Evolutionary conservation across 495 filamentous ascomycete species (phyloP).

Genomic region (Xylaria longipes): DNA sequence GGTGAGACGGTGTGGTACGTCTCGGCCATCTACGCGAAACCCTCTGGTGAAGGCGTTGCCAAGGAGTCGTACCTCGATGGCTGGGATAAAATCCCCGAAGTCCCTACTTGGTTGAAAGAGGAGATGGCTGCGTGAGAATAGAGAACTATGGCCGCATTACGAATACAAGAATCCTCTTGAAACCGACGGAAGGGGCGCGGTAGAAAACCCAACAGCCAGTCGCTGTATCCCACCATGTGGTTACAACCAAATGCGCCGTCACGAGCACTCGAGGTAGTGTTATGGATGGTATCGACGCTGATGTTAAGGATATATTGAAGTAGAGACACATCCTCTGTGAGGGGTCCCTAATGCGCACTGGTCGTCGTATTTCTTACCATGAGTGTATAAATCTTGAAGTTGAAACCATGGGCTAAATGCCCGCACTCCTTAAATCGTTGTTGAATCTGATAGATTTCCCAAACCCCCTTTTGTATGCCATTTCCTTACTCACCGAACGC

Average conservation of each 20-base stretch:
- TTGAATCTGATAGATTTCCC: background rate
- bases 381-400: background rate
- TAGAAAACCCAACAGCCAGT: background rate
- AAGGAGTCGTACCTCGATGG: conserved; percentile 54
- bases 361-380: background rate
- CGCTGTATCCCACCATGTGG: background rate
- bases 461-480: background rate
- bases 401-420: background rate
- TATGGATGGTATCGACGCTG: background rate
- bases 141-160: background rate
- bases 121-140: conserved; percentile 44
- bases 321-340: background rate
- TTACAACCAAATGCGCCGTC: background rate
- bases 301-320: background rate
- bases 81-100: conserved; percentile 59
- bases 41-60: conserved; percentile 44
- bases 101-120: conserved; percentile 62
- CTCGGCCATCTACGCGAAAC: conserved; percentile 58
- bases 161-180: background rate
- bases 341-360: background rate
- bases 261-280: background rate
- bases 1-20: conserved; percentile 59
- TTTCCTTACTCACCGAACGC: background rate
- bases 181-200: background rate
- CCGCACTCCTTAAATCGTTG: background rate